phyloP scores from a whole-genome alignment of 331 rosid genomes.

The Cucumis variabilis region DNA sequence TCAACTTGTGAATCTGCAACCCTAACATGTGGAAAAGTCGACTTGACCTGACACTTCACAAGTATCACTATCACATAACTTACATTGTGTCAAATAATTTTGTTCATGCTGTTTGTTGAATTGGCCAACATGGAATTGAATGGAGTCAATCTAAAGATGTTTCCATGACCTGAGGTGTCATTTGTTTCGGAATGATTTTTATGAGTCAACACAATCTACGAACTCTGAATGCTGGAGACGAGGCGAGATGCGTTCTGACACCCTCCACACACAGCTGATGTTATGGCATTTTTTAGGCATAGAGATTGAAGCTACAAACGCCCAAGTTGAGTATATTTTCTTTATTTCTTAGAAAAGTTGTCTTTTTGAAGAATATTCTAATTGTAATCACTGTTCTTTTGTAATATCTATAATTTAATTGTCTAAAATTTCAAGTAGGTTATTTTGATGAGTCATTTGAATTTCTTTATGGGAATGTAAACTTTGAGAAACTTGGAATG shows the following conservation, averaged over 20 bases:
- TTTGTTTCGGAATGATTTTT: background rate
- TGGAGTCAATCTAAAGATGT: background rate
- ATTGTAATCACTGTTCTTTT: background rate
- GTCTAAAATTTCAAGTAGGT: background rate
- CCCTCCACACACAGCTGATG: constrained; percentile 2
- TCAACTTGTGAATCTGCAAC: background rate
- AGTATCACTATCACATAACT: too few species aligned
- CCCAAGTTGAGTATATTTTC: background rate
- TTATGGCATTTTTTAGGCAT: background rate
- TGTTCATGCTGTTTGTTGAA: background rate
- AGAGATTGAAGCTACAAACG: background rate
- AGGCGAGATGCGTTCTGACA: background rate
- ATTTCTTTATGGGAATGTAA: background rate
- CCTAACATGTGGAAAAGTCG: background rate
- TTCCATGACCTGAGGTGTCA: background rate
- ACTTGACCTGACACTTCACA: background rate
- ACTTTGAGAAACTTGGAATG: background rate
- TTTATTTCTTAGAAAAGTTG: background rate
- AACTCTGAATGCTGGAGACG: background rate
- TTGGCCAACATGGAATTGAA: background rate
- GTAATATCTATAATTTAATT: background rate
- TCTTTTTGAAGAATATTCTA: too few species aligned
- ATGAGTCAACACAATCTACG: background rate
- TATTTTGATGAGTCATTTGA: background rate
- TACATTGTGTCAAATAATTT: background rate